Base-by-base conservation (phyloP, 2,329 filamentous ascomycete species). In the Botrytis galanthina region DNA sequence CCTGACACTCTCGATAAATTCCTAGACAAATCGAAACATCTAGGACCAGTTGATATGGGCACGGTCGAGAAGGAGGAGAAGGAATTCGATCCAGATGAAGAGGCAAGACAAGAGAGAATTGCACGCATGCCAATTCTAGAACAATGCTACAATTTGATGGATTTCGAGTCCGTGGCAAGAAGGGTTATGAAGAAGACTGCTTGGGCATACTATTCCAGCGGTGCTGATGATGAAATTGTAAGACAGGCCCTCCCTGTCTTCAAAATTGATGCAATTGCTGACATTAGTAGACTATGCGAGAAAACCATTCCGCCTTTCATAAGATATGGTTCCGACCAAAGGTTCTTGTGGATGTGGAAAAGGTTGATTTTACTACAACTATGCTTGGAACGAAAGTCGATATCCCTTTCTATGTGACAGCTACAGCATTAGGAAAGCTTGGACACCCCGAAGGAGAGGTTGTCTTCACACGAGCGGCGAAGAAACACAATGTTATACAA, bases 151-250 rank as follows among this genome's bases (percentile, higher is more conserved):
- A 98, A 98, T 82, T 84, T 98, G 75, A 89, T 96, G 84, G 96
- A 99, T 84, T 99, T 99, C 82, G 96, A 99, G 86, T 90, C 93
- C 5, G 95, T 98, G 51, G 96, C 96, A 8, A 90, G 92, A 79
- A 87, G 90, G 57, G 90, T 97, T 73, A 98, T 98, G 95, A 98
- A 97, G 88, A 97, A 93, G 85, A 92, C 91, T 1, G 95, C 95
- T 0, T 99, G 96, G 96, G 96, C 93, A 39, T 99, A 99, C 85
- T 99, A 99, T 83, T 97, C 94, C 0, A 96, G 93, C 80, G 95
- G 93, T 73, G 94, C 95, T 0, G 93, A 96, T 80, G 93, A 97
- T 80, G 93, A 95, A 83, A 94, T 95, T 83, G 92, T 93, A 81
- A 80, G 88, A 82, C 12, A n/a, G 26, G n/a, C 12, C 32, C 26